phyloP scores from a whole-genome alignment of 352 stramenopile species.

The Blastocystis sp. region DNA sequence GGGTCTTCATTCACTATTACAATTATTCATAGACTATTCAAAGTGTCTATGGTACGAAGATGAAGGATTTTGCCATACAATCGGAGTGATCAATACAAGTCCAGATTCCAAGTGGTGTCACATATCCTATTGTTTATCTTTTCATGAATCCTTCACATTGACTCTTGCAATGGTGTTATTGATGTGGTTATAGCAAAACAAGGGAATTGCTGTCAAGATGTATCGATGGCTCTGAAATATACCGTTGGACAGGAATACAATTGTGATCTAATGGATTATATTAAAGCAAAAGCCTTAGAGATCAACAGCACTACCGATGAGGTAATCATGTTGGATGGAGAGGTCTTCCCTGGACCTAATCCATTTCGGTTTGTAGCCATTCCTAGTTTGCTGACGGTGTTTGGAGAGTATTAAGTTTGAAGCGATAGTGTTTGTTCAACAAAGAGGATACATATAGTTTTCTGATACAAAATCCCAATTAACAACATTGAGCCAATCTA shows the following conservation, averaged over 20 bases:
- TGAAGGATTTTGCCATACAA: constrained; percentile 34
- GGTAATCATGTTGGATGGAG: constrained; percentile 40
- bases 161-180: constrained; percentile 32
- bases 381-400: constrained; percentile 22
- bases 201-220: not conserved
- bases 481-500: constrained; percentile 15
- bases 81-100: constrained; percentile 47
- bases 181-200: constrained; percentile 7
- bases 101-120: constrained; percentile 35
- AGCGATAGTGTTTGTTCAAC: not conserved
- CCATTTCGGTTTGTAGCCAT: constrained; percentile 8
- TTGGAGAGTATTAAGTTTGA: constrained; percentile 32
- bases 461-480: constrained; percentile 1
- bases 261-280: constrained; percentile 13
- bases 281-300: constrained; percentile 20
- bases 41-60: constrained; percentile 33
- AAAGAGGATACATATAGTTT: not conserved
- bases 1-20: not conserved
- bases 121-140: constrained; percentile 49
- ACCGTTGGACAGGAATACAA: constrained; percentile 6
- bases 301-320: constrained; percentile 30
- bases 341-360: constrained; percentile 38
- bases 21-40: not conserved
- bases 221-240: constrained; percentile 16
- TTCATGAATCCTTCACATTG: not conserved